Base-by-base conservation (phyloP, 805 yeast genomes). In the Candida alai region DNA sequence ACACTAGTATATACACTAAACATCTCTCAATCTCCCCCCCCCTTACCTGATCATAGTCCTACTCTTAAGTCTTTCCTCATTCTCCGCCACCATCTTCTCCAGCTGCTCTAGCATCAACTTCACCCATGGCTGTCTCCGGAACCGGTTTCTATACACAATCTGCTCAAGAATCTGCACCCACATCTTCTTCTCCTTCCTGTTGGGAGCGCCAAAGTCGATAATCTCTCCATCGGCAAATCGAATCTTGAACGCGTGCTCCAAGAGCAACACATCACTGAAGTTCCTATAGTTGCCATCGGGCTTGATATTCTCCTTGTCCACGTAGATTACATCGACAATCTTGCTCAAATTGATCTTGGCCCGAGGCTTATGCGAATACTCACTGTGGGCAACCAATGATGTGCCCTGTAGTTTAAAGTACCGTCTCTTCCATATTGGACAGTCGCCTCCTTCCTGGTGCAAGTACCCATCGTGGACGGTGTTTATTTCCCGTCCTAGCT, bases 391-490 rank as follows among this genome's bases (percentile, higher is more conserved):
- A 35, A 79, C 68, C 45, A 89, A 62, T 22, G 78, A 75, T 6
- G 78, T 72, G 0, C 90, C 95, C 29, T 73, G 65, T n/a, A 89
- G 65, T 43, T 74, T 79, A 62, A 81, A 87, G 60, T 59, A 85
- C 37, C 97, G 70, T 44, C 83, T 74, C 45, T 84, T 76, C 78
- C 89, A 76, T 19, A 69, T 63, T 11, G 70, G 74, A 45, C 93
- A 74, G 60, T 89, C 97, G 7, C 97, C 97, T 13, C 97, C 97
- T 50, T 82, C 86, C 60, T 89, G 97, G 47, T 78, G 76, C 61
- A 90, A 62, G 49, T 65, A 80, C 0, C 97, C 97, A 51, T 83
- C 81, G 48, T 63, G 62, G 2, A 30, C 27, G 13, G 48, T 29
- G 7, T 44, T 30, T 6, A 46, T 31, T 36, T 64, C 69, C 15